These are phyloP conservation scores for Fusarium chuoi DNA, from an alignment of 2,329 filamentous ascomycete species.

Conservation along the genomic window DNA sequence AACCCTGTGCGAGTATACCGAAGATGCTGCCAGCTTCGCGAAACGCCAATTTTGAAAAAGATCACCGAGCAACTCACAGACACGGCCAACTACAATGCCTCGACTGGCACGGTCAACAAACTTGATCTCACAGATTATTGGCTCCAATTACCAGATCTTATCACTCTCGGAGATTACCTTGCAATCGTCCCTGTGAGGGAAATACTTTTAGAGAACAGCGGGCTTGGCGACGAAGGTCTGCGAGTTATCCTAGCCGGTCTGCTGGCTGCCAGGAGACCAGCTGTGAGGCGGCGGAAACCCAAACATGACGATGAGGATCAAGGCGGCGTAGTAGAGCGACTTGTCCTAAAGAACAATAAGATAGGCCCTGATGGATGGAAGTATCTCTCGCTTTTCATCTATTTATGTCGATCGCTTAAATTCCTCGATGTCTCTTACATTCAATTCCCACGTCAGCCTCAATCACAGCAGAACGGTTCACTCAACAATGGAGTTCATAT, in stretches of 20 bases:
- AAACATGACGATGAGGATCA: constrained; percentile 57
- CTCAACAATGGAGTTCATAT: constrained; percentile 50
- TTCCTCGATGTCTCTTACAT: constrained; percentile 88
- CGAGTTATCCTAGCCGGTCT: constrained; percentile 88
- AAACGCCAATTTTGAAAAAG: constrained; percentile 90
- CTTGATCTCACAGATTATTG: constrained; percentile 87
- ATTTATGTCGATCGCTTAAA: constrained; percentile 88
- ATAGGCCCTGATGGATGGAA: constrained; percentile 91
- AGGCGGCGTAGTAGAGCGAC: constrained; percentile 83
- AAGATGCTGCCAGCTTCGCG: constrained; percentile 91
- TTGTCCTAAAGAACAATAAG: constrained; percentile 92
- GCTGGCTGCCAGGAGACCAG: constrained; percentile 78
- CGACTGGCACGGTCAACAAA: constrained; percentile 81
- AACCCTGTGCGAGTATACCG: constrained; percentile 94
- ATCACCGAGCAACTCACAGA: constrained; percentile 88
- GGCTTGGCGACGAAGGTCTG: constrained; percentile 86
- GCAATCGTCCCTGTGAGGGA: constrained; percentile 92
- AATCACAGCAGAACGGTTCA: constrained; percentile 43
- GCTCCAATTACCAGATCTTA: constrained; percentile 82
- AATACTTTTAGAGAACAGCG: constrained; percentile 86
- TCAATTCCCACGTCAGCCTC: constrained; percentile 70
- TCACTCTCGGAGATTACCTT: constrained; percentile 92
- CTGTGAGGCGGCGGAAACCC: constrained; percentile 63
- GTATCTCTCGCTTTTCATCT: constrained; percentile 87
- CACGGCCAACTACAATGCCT: constrained; percentile 70